Base-by-base conservation (phyloP, 257 asterid species). In the Solanum megistacrolobum region DNA sequence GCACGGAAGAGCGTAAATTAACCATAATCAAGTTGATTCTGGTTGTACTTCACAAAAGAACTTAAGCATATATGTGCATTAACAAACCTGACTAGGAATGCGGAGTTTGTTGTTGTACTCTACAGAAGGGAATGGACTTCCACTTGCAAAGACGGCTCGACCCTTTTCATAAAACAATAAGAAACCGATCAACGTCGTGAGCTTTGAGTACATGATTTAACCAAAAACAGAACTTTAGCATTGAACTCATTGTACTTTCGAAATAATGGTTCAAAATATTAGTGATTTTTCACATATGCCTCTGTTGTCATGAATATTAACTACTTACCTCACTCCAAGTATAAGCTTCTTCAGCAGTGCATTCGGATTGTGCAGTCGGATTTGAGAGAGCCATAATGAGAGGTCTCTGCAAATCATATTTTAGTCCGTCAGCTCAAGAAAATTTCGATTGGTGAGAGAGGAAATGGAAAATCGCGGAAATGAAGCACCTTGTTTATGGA, bases 341-440 rank as follows among this genome's bases (percentile, higher is more conserved):
- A 87, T 96, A 97, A 78, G 99, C 99, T 87, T 97, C 97, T 92
- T 95, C 98, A 58, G 99, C 99, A 58, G 99, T 95, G 94, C 99
- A 97, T 94, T 97, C 99, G n/a, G 99, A 71, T 92, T 97, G 99
- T 86, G 98, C 91, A 55, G 99, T 97, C 35, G 99, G 99, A 85
- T 97, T 97, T 16, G 99, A 96, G 69, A 97, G 98, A 52, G 99
- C 99, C 98, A 97, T 91, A 85, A 97, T 94, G 71, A 97, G 98
- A 74, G 99, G 99, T 92, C 36, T 96, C 99, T 97, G 94, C 81
- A 81, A 75, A 88, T 88, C 27, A 88, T 65, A 43, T 32, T 14
- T 81, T 29, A 27, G 27, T 81, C 66, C 2, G 1, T 81, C 7
- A 81, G 16, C 27, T 7, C 9, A 46, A 81, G 85, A 27, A 27